Conservation (phyloP, 768 basidiomycete species). For the Podaxis sp. region DNA sequence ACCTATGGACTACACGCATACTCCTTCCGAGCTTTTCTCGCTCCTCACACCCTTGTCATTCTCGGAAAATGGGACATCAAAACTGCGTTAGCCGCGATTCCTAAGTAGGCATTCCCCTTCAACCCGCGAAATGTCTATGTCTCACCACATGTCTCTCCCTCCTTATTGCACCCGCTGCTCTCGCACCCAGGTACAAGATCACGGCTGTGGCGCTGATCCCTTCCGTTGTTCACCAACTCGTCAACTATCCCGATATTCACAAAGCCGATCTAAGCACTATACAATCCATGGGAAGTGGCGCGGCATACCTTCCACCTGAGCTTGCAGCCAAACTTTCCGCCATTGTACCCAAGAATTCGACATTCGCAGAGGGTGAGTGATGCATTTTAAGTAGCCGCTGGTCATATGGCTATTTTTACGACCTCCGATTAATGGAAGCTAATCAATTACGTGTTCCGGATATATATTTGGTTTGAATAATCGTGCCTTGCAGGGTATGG, state of each 20-base stretch:
- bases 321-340: conserved; percentile 42
- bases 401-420: not conserved
- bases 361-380: conserved; percentile 46
- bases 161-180: not conserved
- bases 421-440: too few species aligned
- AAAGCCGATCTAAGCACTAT: conserved; percentile 57
- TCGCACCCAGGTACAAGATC: conserved; percentile 48
- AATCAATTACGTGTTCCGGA: too few species aligned
- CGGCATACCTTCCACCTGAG: conserved; percentile 65
- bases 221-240: conserved; percentile 63
- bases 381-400: not conserved
- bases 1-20: conserved; percentile 59
- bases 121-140: not conserved
- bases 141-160: not conserved
- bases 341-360: conserved; percentile 33
- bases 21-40: conserved; percentile 46
- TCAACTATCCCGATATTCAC: conserved; percentile 50
- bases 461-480: too few species aligned
- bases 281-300: conserved; percentile 46
- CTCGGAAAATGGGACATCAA: conserved; percentile 63
- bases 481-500: conserved; percentile 55
- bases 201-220: conserved; percentile 55
- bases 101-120: conserved; percentile 44
- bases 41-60: conserved; percentile 49
- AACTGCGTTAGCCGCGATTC: conserved; percentile 48